Evolutionary conservation across 2,329 filamentous ascomycete genomes (phyloP).

Genomic region (Aspergillus melleus): DNA sequence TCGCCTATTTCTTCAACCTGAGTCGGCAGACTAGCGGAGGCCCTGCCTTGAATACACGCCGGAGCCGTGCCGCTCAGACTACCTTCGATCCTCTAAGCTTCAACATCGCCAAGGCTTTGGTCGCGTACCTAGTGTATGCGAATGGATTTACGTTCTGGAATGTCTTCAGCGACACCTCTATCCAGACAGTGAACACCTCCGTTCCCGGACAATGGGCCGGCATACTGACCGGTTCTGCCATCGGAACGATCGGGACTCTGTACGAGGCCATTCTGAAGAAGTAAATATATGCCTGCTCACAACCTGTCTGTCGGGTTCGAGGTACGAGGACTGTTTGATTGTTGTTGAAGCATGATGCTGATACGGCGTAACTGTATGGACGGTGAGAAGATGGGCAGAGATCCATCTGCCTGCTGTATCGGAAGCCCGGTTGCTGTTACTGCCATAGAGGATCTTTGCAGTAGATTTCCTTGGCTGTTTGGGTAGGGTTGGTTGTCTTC

Average conservation of each 20-base stretch:
- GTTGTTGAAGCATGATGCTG: neutral
- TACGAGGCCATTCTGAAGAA: constrained; percentile 50
- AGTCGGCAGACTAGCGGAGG: constrained; percentile 52
- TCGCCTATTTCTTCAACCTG: constrained; percentile 90
- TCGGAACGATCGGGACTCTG: constrained; percentile 44
- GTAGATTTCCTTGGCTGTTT: neutral
- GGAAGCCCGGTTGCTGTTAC: neutral
- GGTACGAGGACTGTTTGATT: neutral
- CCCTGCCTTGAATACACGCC: constrained; percentile 27
- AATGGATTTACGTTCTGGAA: constrained; percentile 44
- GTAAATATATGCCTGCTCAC: constrained; percentile 19
- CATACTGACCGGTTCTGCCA: constrained; percentile 42
- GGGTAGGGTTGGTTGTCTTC: neutral
- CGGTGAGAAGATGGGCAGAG: neutral
- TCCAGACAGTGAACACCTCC: constrained; percentile 38
- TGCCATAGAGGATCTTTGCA: neutral
- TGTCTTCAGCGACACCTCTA: constrained; percentile 35
- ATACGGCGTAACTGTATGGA: neutral
- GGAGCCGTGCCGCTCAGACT: constrained; percentile 21
- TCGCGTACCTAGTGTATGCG: constrained; percentile 78
- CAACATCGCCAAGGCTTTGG: constrained; percentile 81
- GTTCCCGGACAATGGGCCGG: constrained; percentile 42
- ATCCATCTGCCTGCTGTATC: neutral
- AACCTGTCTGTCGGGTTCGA: neutral
- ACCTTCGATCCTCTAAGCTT: constrained; percentile 82